Evolutionary conservation across 1,139 yeast species (phyloP).

Genomic region (Pichia sp.): DNA sequence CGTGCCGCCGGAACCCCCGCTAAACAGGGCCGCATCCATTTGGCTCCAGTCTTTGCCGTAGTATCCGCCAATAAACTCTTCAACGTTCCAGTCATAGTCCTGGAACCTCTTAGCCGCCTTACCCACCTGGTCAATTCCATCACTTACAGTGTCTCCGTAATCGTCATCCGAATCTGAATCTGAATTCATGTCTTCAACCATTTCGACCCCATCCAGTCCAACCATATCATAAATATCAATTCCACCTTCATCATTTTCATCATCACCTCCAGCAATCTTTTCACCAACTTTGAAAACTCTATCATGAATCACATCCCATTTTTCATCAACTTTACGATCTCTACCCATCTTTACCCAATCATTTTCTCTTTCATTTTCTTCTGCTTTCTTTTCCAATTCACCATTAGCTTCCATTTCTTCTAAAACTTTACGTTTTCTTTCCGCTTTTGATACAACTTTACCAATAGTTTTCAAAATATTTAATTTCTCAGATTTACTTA

Average conservation of each 20-base stretch:
- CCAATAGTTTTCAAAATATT: conserved; percentile 41
- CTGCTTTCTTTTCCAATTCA: conserved; percentile 13
- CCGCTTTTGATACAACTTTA: conserved; percentile 32
- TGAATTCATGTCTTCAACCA: not conserved
- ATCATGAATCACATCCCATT: conserved; percentile 32
- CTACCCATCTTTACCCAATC: conserved; percentile 26
- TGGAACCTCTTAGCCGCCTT: not conserved
- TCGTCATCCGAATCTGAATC: not conserved
- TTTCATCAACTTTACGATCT: conserved; percentile 28
- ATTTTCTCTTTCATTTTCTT: conserved; percentile 19
- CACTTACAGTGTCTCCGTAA: not conserved
- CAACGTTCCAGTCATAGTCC: conserved; percentile 2
- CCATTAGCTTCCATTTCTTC: conserved; percentile 40
- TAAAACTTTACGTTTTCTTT: conserved; percentile 33
- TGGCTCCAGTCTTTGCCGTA: conserved; percentile 4
- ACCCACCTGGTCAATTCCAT: not conserved
- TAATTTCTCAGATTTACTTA: conserved; percentile 30
- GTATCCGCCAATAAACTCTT: conserved; percentile 1
- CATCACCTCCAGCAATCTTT: conserved; percentile 20
- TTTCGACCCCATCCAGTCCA: conserved; percentile 37
- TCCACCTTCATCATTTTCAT: conserved; percentile 30
- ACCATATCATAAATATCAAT: conserved; percentile 37
- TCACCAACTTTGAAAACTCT: conserved; percentile 22
- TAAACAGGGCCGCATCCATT: not conserved
- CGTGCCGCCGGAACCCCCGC: conserved; percentile 1